Base-by-base conservation (phyloP, 495 filamentous ascomycete genomes). In the Glutinoglossum americanum region DNA sequence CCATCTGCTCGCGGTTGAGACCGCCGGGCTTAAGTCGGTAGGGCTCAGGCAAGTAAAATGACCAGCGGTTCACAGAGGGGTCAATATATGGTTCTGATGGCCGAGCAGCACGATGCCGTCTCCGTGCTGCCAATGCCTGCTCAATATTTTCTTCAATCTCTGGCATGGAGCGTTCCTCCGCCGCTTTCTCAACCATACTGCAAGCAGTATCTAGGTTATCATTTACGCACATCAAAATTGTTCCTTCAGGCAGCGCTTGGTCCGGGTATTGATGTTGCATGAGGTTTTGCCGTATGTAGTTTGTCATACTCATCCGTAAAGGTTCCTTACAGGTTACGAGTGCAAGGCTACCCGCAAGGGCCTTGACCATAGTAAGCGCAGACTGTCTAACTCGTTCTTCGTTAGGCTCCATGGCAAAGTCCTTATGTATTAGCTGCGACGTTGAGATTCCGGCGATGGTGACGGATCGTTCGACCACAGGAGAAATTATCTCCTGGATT, bases 251-350 rank as follows among this genome's bases (percentile, higher is more conserved):
- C 25, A 88, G 72, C 27, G 80, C 80, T 63, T 85, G 81, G 32
- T 94, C 87, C 0, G 74, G 76, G 32, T 76, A 70, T n/a, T 78
- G 76, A 37, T 76, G 70, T 59, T 76, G 71, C 10, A 87, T 81
- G 64, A 89, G 74, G n/a, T 49, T 49, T 49, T 49, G 47, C n/a
- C 93, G 84, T 62, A 99, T 84, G 65, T 96, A 93, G 68, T 96
- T 97, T 35, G 80, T 84, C 72, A 97, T 96, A 71, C 90, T 96
- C 68, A 89, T 87, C 59, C 89, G 80, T 21, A 99, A 73, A 28
- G 92, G 92, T 65, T 99, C 93, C 69, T 96, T 97, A 64, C 89
- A 97, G 6, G 92, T 97, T n/a, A 97, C 92, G 17, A 94, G 76
- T 15, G 92, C 92, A 55, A 99, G 76, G 62, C 86, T 92, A 15